Evolutionary conservation across 139 green algal species (phyloP).

Genomic region (Klebsormidium nitens): DNA sequence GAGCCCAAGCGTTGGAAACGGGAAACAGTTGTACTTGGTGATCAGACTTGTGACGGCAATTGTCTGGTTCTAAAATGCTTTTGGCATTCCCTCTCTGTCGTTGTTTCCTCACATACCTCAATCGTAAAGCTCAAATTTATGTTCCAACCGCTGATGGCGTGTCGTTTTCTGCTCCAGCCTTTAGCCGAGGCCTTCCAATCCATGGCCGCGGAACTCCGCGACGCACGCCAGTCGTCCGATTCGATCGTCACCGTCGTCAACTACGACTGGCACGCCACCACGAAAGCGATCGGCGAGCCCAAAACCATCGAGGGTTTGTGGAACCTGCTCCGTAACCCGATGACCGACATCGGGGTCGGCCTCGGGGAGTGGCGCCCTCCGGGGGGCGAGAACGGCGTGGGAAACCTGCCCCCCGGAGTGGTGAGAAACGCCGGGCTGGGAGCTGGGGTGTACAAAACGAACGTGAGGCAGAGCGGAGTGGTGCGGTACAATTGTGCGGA

Average conservation of each 20-base stretch:
- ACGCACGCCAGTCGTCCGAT: background rate
- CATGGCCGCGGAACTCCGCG: too few relatives aligned
- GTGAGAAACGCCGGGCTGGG: background rate
- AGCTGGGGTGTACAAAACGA: constrained; percentile 7
- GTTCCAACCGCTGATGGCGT: too few relatives aligned
- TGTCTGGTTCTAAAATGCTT: too few relatives aligned
- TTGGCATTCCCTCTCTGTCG: too few relatives aligned
- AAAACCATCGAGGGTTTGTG: constrained; percentile 86
- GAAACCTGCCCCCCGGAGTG: background rate
- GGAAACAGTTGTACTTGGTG: too few relatives aligned
- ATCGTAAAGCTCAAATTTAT: too few relatives aligned
- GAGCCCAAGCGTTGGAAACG: too few relatives aligned
- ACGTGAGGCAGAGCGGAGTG: constrained; percentile 56
- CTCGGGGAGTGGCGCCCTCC: constrained; percentile 10
- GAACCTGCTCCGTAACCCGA: constrained; percentile 53
- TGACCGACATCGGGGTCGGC: constrained; percentile 28
- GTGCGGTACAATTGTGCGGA: constrained; percentile 96
- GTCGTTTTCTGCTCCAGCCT: background rate
- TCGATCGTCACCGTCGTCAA: constrained; percentile 51
- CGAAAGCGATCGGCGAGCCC: constrained; percentile 76
- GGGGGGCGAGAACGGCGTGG: constrained; percentile 44
- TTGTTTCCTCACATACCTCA: too few relatives aligned
- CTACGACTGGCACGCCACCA: constrained; percentile 96
- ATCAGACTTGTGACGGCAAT: too few relatives aligned
- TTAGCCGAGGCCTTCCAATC: background rate